A percentile compares a stretch with the other conserved stretches of the same genome.
phyloP scores from a whole-genome alignment of 352 stramenopile species.

The Phytophthora pluvialis region DNA sequence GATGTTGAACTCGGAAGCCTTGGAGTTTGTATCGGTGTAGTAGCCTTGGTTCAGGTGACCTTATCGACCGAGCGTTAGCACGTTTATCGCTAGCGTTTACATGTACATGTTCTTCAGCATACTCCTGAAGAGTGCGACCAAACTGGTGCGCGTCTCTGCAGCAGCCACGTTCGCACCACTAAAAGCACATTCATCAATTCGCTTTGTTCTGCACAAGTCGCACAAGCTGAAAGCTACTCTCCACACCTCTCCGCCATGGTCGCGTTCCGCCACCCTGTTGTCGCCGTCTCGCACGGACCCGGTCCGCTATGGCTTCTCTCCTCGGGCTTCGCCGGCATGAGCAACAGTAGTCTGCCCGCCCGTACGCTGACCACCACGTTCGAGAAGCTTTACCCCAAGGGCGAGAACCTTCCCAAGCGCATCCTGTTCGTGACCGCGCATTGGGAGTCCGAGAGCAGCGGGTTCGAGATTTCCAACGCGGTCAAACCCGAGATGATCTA shows the following conservation, averaged over 20 bases:
- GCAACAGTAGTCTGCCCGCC: constrained; percentile 30
- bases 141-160: too few species aligned
- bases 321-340: constrained; percentile 42
- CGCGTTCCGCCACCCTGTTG: constrained; percentile 42
- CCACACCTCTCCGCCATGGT: constrained; percentile 9
- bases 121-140: too few species aligned
- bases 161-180: constrained; percentile 2
- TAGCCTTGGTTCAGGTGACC: too few species aligned
- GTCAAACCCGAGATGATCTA: constrained; percentile 73
- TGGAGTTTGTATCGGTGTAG: too few species aligned
- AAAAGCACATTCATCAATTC: constrained; percentile 24
- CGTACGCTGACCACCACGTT: constrained; percentile 39
- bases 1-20: too few species aligned
- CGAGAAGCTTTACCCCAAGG: constrained; percentile 44
- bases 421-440: constrained; percentile 91
- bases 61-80: too few species aligned
- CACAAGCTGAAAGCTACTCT: background rate
- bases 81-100: too few species aligned
- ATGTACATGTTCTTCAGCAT: too few species aligned
- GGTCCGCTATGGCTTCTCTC: constrained; percentile 61
- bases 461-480: constrained; percentile 59
- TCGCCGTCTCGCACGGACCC: constrained; percentile 61
- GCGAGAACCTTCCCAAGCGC: constrained; percentile 53
- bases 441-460: constrained; percentile 65
- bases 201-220: constrained; percentile 3